Percentiles rank a stretch among this genome's conserved stretches.
Evolutionary conservation across 768 basidiomycete genomes (phyloP).

Genomic region (Xanthoconium stramineum): DNA sequence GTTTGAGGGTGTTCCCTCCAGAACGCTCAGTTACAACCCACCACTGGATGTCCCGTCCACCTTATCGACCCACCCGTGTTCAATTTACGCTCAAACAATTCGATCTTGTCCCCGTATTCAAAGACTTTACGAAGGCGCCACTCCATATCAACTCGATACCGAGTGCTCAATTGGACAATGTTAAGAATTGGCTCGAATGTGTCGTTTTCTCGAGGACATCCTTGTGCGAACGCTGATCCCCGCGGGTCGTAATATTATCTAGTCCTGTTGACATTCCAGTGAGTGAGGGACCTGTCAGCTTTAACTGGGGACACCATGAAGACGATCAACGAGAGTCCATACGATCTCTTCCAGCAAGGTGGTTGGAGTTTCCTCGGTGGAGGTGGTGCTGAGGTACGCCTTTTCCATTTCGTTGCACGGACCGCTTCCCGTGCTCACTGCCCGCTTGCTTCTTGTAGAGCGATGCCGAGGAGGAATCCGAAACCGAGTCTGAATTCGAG

Average conservation of each 20-base stretch:
- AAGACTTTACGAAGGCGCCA: conserved; percentile 89
- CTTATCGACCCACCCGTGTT: conserved; percentile 94
- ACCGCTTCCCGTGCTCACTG: conserved; percentile 31
- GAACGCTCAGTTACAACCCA: conserved; percentile 94
- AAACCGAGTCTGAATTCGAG: no score
- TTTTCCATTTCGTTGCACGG: conserved; percentile 12
- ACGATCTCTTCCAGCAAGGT: no score
- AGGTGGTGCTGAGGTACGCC: no score
- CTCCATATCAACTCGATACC: conserved; percentile 98
- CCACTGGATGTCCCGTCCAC: conserved; percentile 94
- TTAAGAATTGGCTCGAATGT: conserved; percentile 99
- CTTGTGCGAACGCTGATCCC: conserved; percentile 4
- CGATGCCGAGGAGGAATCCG: no score
- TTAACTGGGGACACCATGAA: conserved; percentile 99
- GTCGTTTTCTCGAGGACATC: conserved; percentile 27
- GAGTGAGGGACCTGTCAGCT: conserved; percentile 93
- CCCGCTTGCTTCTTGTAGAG: no score
- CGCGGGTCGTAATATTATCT: not conserved
- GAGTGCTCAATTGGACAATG: conserved; percentile 85
- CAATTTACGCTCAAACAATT: conserved; percentile 96
- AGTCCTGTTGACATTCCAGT: conserved; percentile 97
- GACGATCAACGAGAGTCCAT: no score
- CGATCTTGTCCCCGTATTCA: conserved; percentile 95
- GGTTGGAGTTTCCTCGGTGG: conserved; percentile 95
- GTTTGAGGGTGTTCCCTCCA: conserved; percentile 95